A percentile compares a stretch with the other conserved stretches of the same genome.
Evolutionary conservation across 768 basidiomycete genomes (phyloP).

Genomic region (Multifurca ochricompacta): DNA sequence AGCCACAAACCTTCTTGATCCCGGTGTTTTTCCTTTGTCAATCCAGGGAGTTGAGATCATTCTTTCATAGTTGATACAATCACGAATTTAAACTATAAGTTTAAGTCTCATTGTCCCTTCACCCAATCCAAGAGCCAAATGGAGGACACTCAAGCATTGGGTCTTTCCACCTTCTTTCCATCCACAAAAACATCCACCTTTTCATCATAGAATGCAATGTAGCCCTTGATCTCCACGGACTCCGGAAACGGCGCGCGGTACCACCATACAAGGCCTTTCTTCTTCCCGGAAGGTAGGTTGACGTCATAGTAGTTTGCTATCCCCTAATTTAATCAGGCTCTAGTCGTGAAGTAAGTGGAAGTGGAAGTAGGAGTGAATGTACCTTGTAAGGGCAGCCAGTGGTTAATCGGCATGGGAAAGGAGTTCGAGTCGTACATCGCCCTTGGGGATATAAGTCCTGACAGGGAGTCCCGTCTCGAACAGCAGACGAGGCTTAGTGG

Average conservation of each 20-base stretch:
- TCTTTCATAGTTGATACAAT: no score
- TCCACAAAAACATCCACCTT: constrained; percentile 61
- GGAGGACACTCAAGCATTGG: constrained; percentile 1
- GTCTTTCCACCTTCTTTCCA: constrained; percentile 38
- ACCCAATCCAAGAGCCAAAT: no score
- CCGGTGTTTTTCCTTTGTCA: no score
- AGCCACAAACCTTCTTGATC: no score
- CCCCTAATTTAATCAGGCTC: constrained; percentile 34
- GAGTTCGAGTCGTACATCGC: constrained; percentile 44
- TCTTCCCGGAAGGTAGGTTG: constrained; percentile 36
- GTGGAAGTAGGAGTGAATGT: constrained; percentile 14
- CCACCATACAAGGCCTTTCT: constrained; percentile 54
- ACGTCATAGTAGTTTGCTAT: constrained; percentile 52
- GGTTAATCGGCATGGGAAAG: constrained; percentile 40
- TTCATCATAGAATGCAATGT: constrained; percentile 57
- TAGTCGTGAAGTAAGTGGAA: background rate
- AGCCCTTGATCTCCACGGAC: constrained; percentile 42
- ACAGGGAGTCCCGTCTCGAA: constrained; percentile 51
- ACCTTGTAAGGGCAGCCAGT: constrained; percentile 63
- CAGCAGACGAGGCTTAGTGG: constrained; percentile 43
- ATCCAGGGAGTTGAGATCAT: no score
- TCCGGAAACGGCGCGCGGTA: constrained; percentile 49
- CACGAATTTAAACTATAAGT: no score
- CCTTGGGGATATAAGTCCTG: constrained; percentile 55
- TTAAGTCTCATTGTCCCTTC: no score